These are phyloP conservation scores for Fraxinus velutina DNA, from an alignment of 305 asterid genomes.

Conservation along the genomic window DNA sequence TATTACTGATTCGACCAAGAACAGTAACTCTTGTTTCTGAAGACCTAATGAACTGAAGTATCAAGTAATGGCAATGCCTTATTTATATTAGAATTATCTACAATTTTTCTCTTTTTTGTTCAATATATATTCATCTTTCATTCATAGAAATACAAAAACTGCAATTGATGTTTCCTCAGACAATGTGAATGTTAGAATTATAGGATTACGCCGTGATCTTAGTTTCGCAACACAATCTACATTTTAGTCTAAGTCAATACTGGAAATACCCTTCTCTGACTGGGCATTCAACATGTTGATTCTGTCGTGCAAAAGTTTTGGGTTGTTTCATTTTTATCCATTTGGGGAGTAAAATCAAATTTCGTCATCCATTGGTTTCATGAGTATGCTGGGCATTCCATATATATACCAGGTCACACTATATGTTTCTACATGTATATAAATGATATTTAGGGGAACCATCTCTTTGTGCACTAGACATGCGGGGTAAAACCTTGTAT, in stretches of 20 bases:
- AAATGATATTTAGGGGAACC: neutral
- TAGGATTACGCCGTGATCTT: neutral
- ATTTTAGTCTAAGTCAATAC: neutral
- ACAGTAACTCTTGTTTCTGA: neutral
- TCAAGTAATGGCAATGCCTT: neutral
- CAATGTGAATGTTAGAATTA: neutral
- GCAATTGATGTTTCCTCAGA: neutral
- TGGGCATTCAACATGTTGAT: neutral
- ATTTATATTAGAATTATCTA: neutral
- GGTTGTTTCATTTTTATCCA: neutral
- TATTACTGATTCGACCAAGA: neutral
- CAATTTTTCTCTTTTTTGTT: neutral
- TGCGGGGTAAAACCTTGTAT: neutral
- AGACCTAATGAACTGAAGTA: neutral
- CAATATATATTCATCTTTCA: neutral
- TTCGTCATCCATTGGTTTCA: neutral
- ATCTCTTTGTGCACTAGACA: neutral
- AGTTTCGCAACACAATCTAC: neutral
- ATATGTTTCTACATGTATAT: neutral
- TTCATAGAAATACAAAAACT: neutral
- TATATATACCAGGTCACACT: neutral
- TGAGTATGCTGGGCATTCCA: neutral
- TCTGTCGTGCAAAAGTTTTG: neutral
- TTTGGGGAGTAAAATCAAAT: neutral
- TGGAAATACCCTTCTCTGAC: neutral